Evolutionary conservation across 2,329 filamentous ascomycete genomes (phyloP).

Genomic region (Pseudonectria foliicola): DNA sequence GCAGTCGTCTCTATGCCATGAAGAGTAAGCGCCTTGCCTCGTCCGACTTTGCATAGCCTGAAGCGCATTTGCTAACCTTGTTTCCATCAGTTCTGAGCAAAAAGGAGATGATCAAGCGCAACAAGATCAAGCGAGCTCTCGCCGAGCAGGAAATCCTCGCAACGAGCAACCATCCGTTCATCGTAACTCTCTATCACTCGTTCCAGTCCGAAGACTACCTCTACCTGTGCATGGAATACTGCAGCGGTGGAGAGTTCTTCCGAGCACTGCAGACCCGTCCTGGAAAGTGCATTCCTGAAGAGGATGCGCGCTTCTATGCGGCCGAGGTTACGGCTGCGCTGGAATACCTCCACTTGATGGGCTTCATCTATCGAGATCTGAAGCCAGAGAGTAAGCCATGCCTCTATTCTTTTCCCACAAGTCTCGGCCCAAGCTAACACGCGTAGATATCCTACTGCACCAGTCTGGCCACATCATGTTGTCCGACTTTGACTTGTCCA

Average conservation of each 20-base stretch:
- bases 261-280: conserved; percentile 90
- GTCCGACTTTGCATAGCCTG: neutral
- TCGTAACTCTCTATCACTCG: conserved; percentile 96
- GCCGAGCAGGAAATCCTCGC: conserved; percentile 97
- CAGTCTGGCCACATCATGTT: conserved; percentile 99
- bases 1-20: conserved; percentile 91
- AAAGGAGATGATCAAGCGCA: conserved; percentile 99
- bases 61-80: conserved; percentile 27
- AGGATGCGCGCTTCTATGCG: conserved; percentile 94
- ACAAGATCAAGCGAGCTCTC: conserved; percentile 98
- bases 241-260: conserved; percentile 98
- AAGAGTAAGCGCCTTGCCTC: conserved; percentile 62
- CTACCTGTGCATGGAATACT: conserved; percentile 99
- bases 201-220: conserved; percentile 99
- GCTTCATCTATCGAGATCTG: conserved; percentile 95
- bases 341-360: conserved; percentile 97
- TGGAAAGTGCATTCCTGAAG: conserved; percentile 94
- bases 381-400: conserved; percentile 85
- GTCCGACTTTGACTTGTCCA: conserved; percentile 96
- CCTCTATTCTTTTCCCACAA: neutral
- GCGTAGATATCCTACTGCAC: conserved; percentile 83
- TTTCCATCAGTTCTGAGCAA: conserved; percentile 92
- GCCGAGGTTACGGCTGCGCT: conserved; percentile 94
- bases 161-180: conserved; percentile 98
- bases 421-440: conserved; percentile 6